Evolutionary conservation across 2,329 filamentous ascomycete species (phyloP).

Genomic region (Fusarium nygamai): DNA sequence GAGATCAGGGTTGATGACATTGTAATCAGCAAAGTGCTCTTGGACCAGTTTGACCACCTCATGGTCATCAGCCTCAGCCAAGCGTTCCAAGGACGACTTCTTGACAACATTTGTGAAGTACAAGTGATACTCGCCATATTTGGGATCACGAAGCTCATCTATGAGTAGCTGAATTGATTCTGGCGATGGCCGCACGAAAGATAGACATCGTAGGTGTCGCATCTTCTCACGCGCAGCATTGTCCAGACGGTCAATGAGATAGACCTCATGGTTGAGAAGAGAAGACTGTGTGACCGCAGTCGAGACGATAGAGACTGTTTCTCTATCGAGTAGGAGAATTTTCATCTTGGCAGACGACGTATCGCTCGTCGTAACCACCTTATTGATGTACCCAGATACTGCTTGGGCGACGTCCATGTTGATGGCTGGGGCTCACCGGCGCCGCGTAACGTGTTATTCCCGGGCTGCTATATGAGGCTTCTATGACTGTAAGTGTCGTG

Average conservation of each 20-base stretch:
- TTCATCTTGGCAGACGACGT: slow-evolving; percentile 92
- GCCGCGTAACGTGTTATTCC: slow-evolving; percentile 13
- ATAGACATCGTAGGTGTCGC: slow-evolving; percentile 93
- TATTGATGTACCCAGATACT: slow-evolving; percentile 93
- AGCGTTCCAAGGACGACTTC: slow-evolving; percentile 91
- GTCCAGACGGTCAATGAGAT: slow-evolving; percentile 95
- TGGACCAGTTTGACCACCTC: slow-evolving; percentile 95
- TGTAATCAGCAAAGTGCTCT: slow-evolving; percentile 96
- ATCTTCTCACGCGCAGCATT: slow-evolving; percentile 94
- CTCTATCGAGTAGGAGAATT: slow-evolving; percentile 90
- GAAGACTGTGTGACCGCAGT: slow-evolving; percentile 95
- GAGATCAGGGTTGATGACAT: slow-evolving; percentile 93
- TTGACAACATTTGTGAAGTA: slow-evolving; percentile 98
- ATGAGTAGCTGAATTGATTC: slow-evolving; percentile 94
- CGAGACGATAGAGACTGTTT: slow-evolving; percentile 93
- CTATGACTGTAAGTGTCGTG: background rate
- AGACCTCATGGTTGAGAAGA: slow-evolving; percentile 95
- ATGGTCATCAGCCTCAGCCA: slow-evolving; percentile 96
- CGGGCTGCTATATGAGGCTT: background rate
- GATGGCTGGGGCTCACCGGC: slow-evolving; percentile 31
- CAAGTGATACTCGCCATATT: slow-evolving; percentile 96
- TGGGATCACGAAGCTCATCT: slow-evolving; percentile 94
- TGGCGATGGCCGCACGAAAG: slow-evolving; percentile 89
- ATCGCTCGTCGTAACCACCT: slow-evolving; percentile 84
- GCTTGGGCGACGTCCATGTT: slow-evolving; percentile 94